Evolutionary conservation across 208 protist species (phyloP).

Genomic region (Leishmania gerbilli): DNA sequence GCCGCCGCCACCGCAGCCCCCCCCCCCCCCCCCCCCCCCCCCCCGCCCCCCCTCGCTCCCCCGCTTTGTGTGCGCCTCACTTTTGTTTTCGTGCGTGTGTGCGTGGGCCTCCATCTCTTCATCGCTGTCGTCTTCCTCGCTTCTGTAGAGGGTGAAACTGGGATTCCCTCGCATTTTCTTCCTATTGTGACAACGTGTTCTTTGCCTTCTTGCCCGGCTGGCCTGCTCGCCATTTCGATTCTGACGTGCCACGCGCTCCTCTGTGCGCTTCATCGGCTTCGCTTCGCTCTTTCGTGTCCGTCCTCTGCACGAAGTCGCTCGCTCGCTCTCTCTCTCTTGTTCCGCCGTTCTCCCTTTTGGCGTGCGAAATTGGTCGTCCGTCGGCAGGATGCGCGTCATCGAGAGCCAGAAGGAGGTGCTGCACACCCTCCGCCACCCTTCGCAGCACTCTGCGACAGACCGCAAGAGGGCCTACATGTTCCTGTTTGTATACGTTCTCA

Average conservation of each 20-base stretch:
- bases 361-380: too few species aligned
- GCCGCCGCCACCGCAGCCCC: not conserved
- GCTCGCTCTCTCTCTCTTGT: not conserved
- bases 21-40: not conserved
- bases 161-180: not conserved
- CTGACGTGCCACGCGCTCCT: not conserved
- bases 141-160: too few species aligned
- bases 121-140: not conserved
- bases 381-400: slow-evolving; percentile 66
- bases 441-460: slow-evolving; percentile 73
- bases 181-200: not conserved
- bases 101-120: not conserved
- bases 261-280: not conserved
- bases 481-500: slow-evolving; percentile 72
- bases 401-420: slow-evolving; percentile 76
- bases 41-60: too few species aligned
- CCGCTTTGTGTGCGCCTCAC: not conserved
- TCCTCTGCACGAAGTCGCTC: not conserved
- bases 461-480: slow-evolving; percentile 85
- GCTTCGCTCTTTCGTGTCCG: not conserved
- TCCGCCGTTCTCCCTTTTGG: not conserved
- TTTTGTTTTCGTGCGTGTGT: not conserved
- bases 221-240: not conserved
- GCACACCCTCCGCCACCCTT: slow-evolving; percentile 58
- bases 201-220: not conserved